These are phyloP conservation scores for Lithohypha guttulata DNA, from an alignment of 2,329 filamentous ascomycete genomes.

Conservation along the genomic window DNA sequence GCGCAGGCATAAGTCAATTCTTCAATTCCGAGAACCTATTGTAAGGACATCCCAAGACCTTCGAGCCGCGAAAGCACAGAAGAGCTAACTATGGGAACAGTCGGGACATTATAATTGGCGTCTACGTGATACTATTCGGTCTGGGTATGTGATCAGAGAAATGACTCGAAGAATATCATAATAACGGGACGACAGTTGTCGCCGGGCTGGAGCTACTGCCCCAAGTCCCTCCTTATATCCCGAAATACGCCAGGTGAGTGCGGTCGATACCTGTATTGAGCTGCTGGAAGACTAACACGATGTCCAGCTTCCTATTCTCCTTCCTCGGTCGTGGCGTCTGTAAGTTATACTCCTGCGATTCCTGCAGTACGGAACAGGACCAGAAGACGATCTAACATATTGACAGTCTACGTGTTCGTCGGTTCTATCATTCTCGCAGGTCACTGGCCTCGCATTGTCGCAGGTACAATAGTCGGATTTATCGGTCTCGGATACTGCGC, in stretches of 20 bases:
- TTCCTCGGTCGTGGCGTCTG: constrained; percentile 92
- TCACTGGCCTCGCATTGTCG: constrained; percentile 56
- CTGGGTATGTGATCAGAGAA: constrained; percentile 48
- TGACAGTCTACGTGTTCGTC: constrained; percentile 85
- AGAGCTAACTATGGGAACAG: too few relatives aligned
- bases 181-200: constrained; percentile 43
- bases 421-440: constrained; percentile 71
- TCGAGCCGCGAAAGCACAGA: too few relatives aligned
- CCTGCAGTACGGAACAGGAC: neutral
- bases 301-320: constrained; percentile 98
- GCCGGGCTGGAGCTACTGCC: constrained; percentile 69
- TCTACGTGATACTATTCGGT: constrained; percentile 87
- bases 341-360: constrained; percentile 41
- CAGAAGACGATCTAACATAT: constrained; percentile 8
- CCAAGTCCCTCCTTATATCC: constrained; percentile 79
- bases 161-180: constrained; percentile 4
- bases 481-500: constrained; percentile 67
- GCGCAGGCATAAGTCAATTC: constrained; percentile 34
- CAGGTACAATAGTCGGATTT: constrained; percentile 66
- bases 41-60: too few relatives aligned
- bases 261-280: too few relatives aligned
- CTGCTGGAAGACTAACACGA: too few relatives aligned
- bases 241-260: constrained; percentile 86
- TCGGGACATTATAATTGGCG: constrained; percentile 64
- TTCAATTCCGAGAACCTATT: constrained; percentile 28